phyloP scores from a whole-genome alignment of 352 stramenopile genomes.

The Phytophthora cactorum region DNA sequence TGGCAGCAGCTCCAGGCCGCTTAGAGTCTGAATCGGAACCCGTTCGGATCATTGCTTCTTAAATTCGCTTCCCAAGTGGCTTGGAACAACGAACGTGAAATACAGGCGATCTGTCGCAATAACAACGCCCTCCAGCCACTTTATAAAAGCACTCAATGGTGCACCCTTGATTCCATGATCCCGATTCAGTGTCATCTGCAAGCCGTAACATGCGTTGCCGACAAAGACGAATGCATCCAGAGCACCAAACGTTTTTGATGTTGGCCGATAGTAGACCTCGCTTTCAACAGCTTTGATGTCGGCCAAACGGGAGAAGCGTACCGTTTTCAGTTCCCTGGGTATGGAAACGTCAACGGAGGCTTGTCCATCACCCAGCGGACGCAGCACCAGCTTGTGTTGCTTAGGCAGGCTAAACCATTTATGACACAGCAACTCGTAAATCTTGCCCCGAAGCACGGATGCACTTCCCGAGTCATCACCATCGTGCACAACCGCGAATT shows the following conservation, averaged over 20 bases:
- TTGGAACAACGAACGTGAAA: constrained; percentile 19
- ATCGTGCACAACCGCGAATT: constrained; percentile 15
- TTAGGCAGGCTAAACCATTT: constrained; percentile 19
- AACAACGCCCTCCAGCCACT: constrained; percentile 13
- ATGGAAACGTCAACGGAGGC: constrained; percentile 2
- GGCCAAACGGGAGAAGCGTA: constrained; percentile 7
- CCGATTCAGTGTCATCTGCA: constrained; percentile 26
- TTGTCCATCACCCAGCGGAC: constrained; percentile 6
- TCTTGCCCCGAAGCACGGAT: constrained; percentile 12
- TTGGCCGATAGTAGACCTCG: constrained; percentile 9
- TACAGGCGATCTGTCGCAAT: constrained; percentile 8
- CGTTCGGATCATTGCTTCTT: constrained; percentile 14
- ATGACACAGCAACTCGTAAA: constrained; percentile 23
- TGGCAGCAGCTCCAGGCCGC: constrained; percentile 2
- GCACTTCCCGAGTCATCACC: constrained; percentile 15
- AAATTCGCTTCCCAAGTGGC: constrained; percentile 4
- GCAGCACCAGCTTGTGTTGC: constrained; percentile 5
- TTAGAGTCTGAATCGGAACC: constrained; percentile 1
- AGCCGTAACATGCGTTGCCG: constrained; percentile 8
- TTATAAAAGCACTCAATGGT: constrained; percentile 11
- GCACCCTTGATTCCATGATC: constrained; percentile 20
- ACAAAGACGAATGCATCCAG: constrained; percentile 17
- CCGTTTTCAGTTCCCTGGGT: constrained; percentile 13
- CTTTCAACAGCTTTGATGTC: constrained; percentile 10
- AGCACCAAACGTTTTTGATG: constrained; percentile 19